A percentile compares a stretch with the other conserved stretches of the same genome.
Evolutionary conservation across 495 filamentous ascomycete species (phyloP).

Genomic region (Margaritispora aquatica): DNA sequence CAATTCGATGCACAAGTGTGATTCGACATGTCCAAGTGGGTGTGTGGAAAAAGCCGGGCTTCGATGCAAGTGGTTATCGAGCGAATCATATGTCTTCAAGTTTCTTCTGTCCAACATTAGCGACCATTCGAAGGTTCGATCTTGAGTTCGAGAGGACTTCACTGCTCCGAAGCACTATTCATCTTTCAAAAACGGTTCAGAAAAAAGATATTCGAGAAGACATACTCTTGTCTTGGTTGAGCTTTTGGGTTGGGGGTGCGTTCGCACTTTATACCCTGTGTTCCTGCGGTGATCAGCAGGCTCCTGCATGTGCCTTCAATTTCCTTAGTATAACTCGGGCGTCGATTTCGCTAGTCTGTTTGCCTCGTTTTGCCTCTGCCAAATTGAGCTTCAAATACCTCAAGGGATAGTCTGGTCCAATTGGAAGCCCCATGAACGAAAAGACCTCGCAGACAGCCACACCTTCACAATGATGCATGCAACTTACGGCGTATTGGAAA

Average conservation of each 20-base stretch:
- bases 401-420: background rate
- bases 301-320: constrained; percentile 7
- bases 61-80: constrained; percentile 12
- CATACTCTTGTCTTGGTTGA: background rate
- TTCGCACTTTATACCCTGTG: constrained; percentile 10
- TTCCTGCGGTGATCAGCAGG: constrained; percentile 12
- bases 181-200: background rate
- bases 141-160: background rate
- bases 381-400: background rate
- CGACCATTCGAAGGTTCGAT: constrained; percentile 15
- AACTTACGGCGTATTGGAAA: constrained; percentile 1
- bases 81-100: constrained; percentile 12
- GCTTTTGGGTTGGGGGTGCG: background rate
- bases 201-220: background rate
- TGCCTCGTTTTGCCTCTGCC: constrained; percentile 17
- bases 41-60: background rate
- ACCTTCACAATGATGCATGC: constrained; percentile 1
- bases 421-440: background rate
- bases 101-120: constrained; percentile 17
- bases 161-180: background rate
- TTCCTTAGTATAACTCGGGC: constrained; percentile 12
- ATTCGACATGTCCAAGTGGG: constrained; percentile 10
- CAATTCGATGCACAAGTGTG: background rate
- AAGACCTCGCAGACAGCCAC: background rate
- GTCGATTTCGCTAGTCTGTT: constrained; percentile 11